These are phyloP conservation scores for Cercis canadensis DNA, from an alignment of 306 rosid species.

Conservation along the genomic window DNA sequence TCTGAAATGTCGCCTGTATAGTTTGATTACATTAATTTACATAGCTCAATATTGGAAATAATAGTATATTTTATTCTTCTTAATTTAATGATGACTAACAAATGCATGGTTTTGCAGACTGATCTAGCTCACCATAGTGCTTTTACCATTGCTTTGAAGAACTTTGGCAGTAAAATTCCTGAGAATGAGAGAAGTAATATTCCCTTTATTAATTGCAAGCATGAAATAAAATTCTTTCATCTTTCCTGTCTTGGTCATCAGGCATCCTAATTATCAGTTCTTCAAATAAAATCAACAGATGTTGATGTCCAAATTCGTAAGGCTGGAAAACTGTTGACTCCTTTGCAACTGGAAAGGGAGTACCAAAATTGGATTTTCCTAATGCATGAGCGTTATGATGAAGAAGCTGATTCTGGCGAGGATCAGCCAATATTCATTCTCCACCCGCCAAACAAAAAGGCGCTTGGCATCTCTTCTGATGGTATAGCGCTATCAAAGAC, in stretches of 20 bases:
- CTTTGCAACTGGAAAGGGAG: slow-evolving; percentile 48
- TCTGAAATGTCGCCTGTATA: too few species aligned
- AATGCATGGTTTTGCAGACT: slow-evolving; percentile 51
- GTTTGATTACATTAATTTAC: too few species aligned
- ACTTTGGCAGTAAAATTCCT: slow-evolving; percentile 46
- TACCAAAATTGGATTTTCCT: slow-evolving; percentile 63
- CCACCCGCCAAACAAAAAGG: slow-evolving; percentile 52
- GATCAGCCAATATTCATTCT: slow-evolving; percentile 54
- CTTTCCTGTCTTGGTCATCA: slow-evolving; percentile 11
- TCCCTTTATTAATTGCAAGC: neutral
- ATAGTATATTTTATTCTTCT: neutral
- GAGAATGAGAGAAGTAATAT: slow-evolving; percentile 53
- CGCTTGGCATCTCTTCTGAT: slow-evolving; percentile 52
- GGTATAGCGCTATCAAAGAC: slow-evolving; percentile 47
- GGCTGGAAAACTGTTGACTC: slow-evolving; percentile 42
- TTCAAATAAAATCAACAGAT: slow-evolving; percentile 33
- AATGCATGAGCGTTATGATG: slow-evolving; percentile 63
- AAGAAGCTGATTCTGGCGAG: slow-evolving; percentile 61
- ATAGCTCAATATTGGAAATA: neutral
- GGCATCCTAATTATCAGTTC: slow-evolving; percentile 15
- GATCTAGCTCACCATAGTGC: slow-evolving; percentile 61
- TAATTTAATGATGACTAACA: slow-evolving; percentile 3
- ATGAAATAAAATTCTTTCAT: neutral
- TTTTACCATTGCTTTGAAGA: slow-evolving; percentile 59
- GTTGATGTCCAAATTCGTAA: slow-evolving; percentile 39